phyloP scores from a whole-genome alignment of 495 filamentous ascomycete species.

The Sordaria brevicollis region DNA sequence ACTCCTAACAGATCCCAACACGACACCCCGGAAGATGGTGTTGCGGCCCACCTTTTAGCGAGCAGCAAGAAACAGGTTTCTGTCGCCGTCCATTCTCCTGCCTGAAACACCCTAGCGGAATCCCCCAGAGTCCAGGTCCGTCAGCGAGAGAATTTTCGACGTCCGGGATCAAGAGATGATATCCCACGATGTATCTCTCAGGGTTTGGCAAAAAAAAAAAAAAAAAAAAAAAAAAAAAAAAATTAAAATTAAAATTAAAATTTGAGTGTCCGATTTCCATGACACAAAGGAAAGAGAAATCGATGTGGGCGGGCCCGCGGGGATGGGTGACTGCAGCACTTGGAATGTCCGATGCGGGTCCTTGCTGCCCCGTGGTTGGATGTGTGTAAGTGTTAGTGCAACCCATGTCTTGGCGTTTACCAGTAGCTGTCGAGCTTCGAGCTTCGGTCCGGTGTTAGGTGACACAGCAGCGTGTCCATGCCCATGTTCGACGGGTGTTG shows the following conservation, averaged over 20 bases:
- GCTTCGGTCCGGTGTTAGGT: neutral
- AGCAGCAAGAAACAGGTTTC: neutral
- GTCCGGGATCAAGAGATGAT: neutral
- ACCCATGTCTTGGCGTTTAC: neutral
- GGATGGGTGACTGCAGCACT: neutral
- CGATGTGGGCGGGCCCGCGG: neutral
- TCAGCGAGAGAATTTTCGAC: too few relatives aligned
- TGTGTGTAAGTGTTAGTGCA: neutral
- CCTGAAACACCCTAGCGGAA: neutral
- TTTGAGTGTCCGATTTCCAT: neutral
- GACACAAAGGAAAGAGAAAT: neutral
- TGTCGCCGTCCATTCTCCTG: neutral
- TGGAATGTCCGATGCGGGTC: neutral
- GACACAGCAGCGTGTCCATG: neutral
- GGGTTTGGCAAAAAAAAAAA: neutral
- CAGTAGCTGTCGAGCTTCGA: too few relatives aligned
- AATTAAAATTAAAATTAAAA: too few relatives aligned
- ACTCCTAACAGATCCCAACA: neutral
- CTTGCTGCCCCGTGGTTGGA: neutral
- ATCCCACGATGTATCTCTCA: neutral
- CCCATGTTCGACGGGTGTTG: neutral
- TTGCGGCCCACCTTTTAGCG: neutral
- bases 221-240: neutral
- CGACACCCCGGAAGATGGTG: neutral
- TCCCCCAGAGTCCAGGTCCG: neutral